These are phyloP conservation scores for Omphalea diandra DNA, from an alignment of 441 rosid genomes.

Conservation along the genomic window DNA sequence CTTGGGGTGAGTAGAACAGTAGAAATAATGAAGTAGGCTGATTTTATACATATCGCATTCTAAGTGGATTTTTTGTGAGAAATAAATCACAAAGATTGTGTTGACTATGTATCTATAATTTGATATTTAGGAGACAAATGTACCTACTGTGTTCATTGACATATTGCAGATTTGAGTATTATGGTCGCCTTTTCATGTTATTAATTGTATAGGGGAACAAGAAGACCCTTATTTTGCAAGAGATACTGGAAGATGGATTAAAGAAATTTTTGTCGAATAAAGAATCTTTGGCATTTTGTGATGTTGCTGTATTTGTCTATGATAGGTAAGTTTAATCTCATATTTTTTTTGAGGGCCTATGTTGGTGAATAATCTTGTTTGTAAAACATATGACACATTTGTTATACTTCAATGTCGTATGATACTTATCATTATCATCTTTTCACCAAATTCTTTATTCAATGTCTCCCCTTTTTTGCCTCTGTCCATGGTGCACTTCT, in stretches of 20 bases:
- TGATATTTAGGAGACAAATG: slow-evolving; percentile 1
- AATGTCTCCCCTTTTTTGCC: neutral
- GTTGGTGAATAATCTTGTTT: neutral
- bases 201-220: slow-evolving; percentile 49
- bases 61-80: neutral
- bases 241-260: slow-evolving; percentile 77
- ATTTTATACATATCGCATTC: slow-evolving; percentile 8
- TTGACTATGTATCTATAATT: neutral
- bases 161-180: slow-evolving; percentile 15
- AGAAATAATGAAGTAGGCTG: slow-evolving; percentile 8
- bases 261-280: slow-evolving; percentile 48
- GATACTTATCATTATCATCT: neutral
- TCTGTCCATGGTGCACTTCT: neutral
- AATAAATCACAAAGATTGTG: neutral
- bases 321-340: slow-evolving; percentile 55
- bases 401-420: neutral
- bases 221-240: slow-evolving; percentile 78
- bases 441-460: neutral
- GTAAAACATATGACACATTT: neutral
- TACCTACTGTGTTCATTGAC: slow-evolving; percentile 3
- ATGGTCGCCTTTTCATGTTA: slow-evolving; percentile 19
- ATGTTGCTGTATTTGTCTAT: slow-evolving; percentile 73
- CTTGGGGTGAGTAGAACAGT: slow-evolving; percentile 50
- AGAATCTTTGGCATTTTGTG: slow-evolving; percentile 76
- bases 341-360: neutral